Evolutionary conservation across 2,329 filamentous ascomycete species (phyloP), one percentile per base, ranked within the genome.

Genomic region (Incumbomyces lentus): DNA sequence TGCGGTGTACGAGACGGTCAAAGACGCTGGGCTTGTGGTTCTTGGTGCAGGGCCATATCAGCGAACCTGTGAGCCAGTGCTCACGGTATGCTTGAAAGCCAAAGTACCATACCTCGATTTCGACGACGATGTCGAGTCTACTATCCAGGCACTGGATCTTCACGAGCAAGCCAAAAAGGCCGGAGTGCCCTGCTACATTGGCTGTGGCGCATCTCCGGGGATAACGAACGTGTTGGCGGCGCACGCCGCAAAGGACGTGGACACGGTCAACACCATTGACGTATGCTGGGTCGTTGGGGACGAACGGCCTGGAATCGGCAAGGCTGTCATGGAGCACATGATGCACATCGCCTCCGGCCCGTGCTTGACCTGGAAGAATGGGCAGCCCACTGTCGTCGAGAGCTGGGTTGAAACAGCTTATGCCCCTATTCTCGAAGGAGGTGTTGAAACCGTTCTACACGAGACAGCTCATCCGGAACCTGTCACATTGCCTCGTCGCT

Each of bases 341-440:
- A 50, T 54, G 44, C 50, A 54, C 30, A 54, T 54, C n/a, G 46
- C 52, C 6, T 44, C 40, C 18, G 52, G 52, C 2, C 46, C 48
- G n/a, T 54, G 52, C 30, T 44, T 54, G 32, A 54, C 52, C 32
- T 54, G 52, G 52, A 46, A 29, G 4, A 29, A 46, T 29, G 43
- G 43, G 13, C 10, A 46, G 22, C 14, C 43, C 10, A 30, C 12
- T 10, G 37, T 54, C 16, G 46, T 52, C 33, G 52, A 54, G 36
- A 49, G 35, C 34, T 54, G 48, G 48, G 46, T 53, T 10, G 52
- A 54, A 41, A 54, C 48, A 2, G 42, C 37, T 6, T 51, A 51
- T 39, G 52, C 51, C 12, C 49, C 48, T n/a, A 51, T n/a, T n/a
- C n/a, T n/a, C n/a, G n/a, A n/a, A n/a, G n/a, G n/a, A n/a, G n/a